Conservation (phyloP, 106 monocot species). For the Apostasia ramifera region DNA sequence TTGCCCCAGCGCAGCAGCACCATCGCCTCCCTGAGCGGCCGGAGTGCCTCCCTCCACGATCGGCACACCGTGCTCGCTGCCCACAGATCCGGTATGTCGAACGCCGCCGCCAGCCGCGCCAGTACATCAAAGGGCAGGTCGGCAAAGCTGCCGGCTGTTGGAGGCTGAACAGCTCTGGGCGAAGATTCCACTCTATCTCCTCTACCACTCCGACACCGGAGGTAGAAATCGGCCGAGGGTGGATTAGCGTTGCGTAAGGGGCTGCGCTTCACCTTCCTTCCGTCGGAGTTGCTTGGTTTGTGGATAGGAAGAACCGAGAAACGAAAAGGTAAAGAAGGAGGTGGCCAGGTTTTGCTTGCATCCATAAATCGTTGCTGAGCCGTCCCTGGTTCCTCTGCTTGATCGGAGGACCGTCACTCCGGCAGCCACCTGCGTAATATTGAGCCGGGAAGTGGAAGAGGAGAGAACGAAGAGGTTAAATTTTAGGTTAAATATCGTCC, state of each 20-base stretch:
- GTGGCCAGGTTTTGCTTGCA: constrained; percentile 7
- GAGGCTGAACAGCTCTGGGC: not conserved
- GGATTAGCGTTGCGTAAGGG: not conserved
- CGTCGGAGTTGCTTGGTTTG: not conserved
- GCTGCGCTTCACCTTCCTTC: not conserved
- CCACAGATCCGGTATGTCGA: constrained; percentile 35
- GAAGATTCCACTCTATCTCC: not conserved
- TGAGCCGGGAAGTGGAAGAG: too few species aligned
- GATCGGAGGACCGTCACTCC: too few species aligned
- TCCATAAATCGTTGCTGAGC: not conserved
- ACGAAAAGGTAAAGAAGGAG: not conserved
- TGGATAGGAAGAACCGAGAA: constrained; percentile 1
- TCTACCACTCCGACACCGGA: not conserved
- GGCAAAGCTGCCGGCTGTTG: constrained; percentile 13
- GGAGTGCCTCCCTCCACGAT: constrained; percentile 42
- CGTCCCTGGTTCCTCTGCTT: too few species aligned
- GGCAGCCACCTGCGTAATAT: too few species aligned
- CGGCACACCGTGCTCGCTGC: constrained; percentile 39
- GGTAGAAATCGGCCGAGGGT: not conserved
- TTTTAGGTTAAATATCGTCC: too few species aligned
- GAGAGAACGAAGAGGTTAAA: too few species aligned
- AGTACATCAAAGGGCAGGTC: constrained; percentile 41
- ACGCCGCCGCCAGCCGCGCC: constrained; percentile 26
- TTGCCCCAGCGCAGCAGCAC: constrained; percentile 47
- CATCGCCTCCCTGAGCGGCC: constrained; percentile 55